Evolutionary conservation across 2,329 filamentous ascomycete genomes (phyloP), one percentile per base, ranked within the genome.

Genomic region (Zopfia rhizophila): DNA sequence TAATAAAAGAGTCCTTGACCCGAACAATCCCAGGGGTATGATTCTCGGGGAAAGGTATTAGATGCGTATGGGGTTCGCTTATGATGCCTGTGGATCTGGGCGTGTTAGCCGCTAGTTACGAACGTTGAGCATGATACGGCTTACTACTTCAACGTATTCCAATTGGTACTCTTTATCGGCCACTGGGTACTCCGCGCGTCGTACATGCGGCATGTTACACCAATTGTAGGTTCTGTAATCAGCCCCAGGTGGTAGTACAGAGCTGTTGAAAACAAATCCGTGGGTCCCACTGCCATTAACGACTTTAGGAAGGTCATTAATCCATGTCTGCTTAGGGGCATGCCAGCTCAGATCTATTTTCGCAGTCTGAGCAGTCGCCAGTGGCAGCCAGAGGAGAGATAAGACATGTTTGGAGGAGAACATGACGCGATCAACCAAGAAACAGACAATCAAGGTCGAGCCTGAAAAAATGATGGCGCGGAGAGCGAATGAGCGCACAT

Each of bases 141-240:
- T 69, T 70, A 89, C 84, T 60, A 92, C 75, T 72, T 93, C 89
- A 6, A 93, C 89, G 65, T 92, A 93, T 60, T 81, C 73, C 38
- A 94, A 74, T 58, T 85, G 76, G 63, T 83, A 91, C n/a, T 80
- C 81, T 0, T 70, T 53, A 1, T 74, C 59, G 0, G 81, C 75
- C 49, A 71, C 78, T 11, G 78, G 68, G 63, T 94, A 94, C 60
- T 90, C 87, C 11, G 71, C 70, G 16, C 68, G 73, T 22, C 89
- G 80, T n/a, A 89, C 87, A 72, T 93, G 90, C 1, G 90, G 90
- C 89, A 94, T 94, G 63, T 94, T 92, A 72, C 90, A 94, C 79
- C 79, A 93, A 68, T 93, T 91, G 71, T 92, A 92, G 1, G 74
- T 78, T 5, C 84, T 83, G 69, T 89, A 87, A 25, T 75, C 57